Evolutionary conservation across 495 filamentous ascomycete species (phyloP).

Genomic region (Bacidia rubella): DNA sequence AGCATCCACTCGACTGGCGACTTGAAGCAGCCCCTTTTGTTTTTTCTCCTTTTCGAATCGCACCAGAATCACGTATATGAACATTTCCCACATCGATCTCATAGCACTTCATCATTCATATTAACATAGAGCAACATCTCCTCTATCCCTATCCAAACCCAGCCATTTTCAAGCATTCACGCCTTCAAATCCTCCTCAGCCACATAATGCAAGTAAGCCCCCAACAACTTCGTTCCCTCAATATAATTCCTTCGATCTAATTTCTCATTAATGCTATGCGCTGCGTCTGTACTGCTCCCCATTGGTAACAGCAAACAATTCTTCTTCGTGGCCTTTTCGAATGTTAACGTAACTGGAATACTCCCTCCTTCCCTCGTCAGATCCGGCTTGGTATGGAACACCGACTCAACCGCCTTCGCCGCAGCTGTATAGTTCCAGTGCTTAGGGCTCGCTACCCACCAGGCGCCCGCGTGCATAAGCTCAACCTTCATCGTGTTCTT

Average conservation of each 20-base stretch:
- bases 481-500: conserved; percentile 80
- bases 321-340: conserved; percentile 97
- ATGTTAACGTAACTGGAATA: conserved; percentile 92
- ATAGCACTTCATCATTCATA: too few relatives aligned
- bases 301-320: conserved; percentile 92
- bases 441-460: conserved; percentile 94
- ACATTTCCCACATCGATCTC: too few relatives aligned
- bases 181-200: conserved; percentile 63
- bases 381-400: conserved; percentile 86
- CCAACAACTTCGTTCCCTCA: conserved; percentile 90
- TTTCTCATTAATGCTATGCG: conserved; percentile 97
- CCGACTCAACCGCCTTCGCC: conserved; percentile 78
- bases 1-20: too few relatives aligned
- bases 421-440: conserved; percentile 98
- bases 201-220: conserved; percentile 93
- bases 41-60: too few relatives aligned
- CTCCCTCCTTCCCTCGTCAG: conserved; percentile 93
- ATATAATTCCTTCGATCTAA: conserved; percentile 94
- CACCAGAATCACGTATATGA: too few relatives aligned
- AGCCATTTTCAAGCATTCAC: conserved; percentile 1
- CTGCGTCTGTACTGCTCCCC: conserved; percentile 92
- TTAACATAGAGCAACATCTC: too few relatives aligned
- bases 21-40: too few relatives aligned
- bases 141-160: too few relatives aligned
- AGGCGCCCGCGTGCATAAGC: conserved; percentile 81